A percentile compares a stretch with the other conserved stretches of the same genome.
phyloP scores from a whole-genome alignment of 2,329 filamentous ascomycete genomes.

The Verticillium nonalfalfae region DNA sequence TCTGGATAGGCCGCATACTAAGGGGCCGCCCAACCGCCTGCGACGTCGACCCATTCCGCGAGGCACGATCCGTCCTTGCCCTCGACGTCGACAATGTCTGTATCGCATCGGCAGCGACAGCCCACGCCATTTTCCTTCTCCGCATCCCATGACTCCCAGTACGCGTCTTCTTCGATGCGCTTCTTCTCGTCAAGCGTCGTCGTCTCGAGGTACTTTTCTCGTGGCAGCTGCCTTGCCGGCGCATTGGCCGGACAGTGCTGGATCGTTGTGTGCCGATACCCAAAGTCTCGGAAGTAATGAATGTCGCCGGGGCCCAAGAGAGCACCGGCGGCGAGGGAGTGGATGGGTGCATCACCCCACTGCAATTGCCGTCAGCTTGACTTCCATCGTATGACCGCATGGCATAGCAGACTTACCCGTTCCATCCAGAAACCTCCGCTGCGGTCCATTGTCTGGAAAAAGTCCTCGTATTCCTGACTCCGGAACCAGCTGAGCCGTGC shows the following conservation, averaged over 20 bases:
- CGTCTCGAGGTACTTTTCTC: slow-evolving; percentile 73
- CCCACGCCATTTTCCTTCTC: slow-evolving; percentile 95
- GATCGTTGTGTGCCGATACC: slow-evolving; percentile 96
- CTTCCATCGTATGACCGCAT: not conserved
- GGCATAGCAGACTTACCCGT: slow-evolving; percentile 52
- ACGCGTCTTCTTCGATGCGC: slow-evolving; percentile 86
- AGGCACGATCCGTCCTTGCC: slow-evolving; percentile 95
- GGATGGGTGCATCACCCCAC: slow-evolving; percentile 98
- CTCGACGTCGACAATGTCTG: slow-evolving; percentile 95
- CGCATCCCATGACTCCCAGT: slow-evolving; percentile 84
- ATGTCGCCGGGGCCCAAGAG: slow-evolving; percentile 78
- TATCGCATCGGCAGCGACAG: slow-evolving; percentile 93
- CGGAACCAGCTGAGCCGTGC: slow-evolving; percentile 92
- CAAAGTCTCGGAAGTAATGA: slow-evolving; percentile 98
- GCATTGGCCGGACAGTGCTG: slow-evolving; percentile 98
- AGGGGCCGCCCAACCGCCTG: slow-evolving; percentile 75
- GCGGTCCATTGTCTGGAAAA: slow-evolving; percentile 98
- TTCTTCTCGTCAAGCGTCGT: slow-evolving; percentile 78
- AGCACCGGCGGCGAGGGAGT: slow-evolving; percentile 89
- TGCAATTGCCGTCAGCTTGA: slow-evolving; percentile 26
- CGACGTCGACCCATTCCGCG: slow-evolving; percentile 94
- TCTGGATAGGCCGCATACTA: not conserved
- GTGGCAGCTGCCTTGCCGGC: slow-evolving; percentile 75
- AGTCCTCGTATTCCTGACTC: slow-evolving; percentile 95
- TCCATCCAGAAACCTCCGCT: slow-evolving; percentile 99